These are phyloP conservation scores for Hypoxylon lenormandii DNA, from an alignment of 495 filamentous ascomycete species.

Conservation along the genomic window DNA sequence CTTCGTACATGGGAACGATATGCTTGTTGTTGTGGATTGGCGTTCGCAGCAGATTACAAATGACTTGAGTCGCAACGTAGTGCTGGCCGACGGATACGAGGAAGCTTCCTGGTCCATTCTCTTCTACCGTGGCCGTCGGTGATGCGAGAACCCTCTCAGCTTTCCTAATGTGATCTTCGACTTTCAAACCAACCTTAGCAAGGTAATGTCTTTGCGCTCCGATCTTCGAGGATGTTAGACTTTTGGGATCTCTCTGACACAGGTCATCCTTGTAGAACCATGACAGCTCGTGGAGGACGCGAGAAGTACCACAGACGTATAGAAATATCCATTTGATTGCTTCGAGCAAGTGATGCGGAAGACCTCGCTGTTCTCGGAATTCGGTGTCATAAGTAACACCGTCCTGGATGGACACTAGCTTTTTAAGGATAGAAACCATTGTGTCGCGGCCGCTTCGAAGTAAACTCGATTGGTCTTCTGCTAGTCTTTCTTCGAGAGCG, in stretches of 20 bases:
- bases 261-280: background rate
- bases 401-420: background rate
- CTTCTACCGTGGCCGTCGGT: background rate
- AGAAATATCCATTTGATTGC: background rate
- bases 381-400: background rate
- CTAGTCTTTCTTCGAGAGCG: background rate
- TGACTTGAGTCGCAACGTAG: background rate
- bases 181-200: background rate
- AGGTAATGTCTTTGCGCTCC: background rate
- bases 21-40: background rate
- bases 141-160: background rate
- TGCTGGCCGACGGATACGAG: conserved; percentile 1
- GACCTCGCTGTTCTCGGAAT: background rate
- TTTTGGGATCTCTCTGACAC: background rate
- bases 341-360: background rate
- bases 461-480: background rate
- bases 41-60: background rate
- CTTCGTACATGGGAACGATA: background rate
- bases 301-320: background rate
- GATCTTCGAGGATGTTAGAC: background rate
- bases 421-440: background rate
- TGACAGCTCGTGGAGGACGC: background rate
- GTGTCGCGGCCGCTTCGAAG: background rate
- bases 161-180: background rate
- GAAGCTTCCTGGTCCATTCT: background rate